A percentile compares a stretch with the other conserved stretches of the same genome.
Conservation (phyloP, 331 rosid genomes). For the Dryas integrifolia region DNA sequence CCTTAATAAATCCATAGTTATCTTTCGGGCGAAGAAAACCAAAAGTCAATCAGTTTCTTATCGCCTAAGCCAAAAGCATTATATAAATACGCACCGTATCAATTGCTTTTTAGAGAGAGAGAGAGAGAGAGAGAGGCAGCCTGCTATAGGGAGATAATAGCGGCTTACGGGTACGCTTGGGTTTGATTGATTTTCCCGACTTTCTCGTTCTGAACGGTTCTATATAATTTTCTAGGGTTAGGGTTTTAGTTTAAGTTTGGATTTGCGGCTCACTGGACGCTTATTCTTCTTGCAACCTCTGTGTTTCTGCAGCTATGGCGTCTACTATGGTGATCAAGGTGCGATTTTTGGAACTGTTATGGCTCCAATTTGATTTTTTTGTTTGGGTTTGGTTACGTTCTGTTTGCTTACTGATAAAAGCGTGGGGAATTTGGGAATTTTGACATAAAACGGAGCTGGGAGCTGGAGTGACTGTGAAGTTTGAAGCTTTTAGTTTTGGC, state of each 20-base stretch:
- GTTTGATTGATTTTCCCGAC: background rate
- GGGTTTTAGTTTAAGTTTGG: conserved; percentile 25
- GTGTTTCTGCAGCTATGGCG: conserved; percentile 30
- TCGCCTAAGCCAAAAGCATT: background rate
- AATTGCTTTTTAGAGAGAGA: background rate
- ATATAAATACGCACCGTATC: background rate
- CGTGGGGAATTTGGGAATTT: background rate
- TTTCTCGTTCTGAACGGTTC: background rate
- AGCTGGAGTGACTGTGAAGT: background rate
- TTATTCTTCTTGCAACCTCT: background rate
- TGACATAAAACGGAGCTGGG: background rate
- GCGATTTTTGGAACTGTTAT: conserved; percentile 7
- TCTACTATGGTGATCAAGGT: conserved; percentile 52
- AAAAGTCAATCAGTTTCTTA: background rate
- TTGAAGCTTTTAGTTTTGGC: background rate
- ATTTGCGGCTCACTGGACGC: background rate
- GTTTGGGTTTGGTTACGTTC: background rate
- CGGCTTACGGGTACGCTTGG: conserved; percentile 25
- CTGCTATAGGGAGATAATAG: background rate
- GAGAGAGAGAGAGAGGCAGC: background rate
- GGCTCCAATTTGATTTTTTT: background rate
- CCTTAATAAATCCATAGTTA: background rate
- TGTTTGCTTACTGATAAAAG: background rate
- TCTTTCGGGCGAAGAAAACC: conserved; percentile 1
- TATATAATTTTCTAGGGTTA: conserved; percentile 15